Percentiles rank a stretch among this genome's conserved stretches.
These are phyloP conservation scores for Phycomyces nitens DNA, from an alignment of 192 early-diverging fungal species.

Conservation along the genomic window DNA sequence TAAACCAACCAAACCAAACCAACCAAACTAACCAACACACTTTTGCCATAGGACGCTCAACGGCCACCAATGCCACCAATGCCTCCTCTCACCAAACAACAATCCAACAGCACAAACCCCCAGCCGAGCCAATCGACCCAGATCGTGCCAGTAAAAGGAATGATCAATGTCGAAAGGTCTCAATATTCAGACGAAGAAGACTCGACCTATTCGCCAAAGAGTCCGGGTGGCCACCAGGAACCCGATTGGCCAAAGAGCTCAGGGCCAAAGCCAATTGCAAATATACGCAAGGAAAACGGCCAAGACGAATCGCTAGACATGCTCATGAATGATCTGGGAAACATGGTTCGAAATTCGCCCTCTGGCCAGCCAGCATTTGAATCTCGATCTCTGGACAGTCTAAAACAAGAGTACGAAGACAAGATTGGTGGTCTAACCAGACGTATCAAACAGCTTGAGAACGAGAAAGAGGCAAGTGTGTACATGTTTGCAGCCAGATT, in stretches of 20 bases:
- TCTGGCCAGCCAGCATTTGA: too few relatives aligned
- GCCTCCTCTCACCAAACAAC: conserved; percentile 9
- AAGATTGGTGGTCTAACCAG: conserved; percentile 57
- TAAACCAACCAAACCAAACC: not conserved
- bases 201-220: not conserved
- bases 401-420: conserved; percentile 59
- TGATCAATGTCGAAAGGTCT: conserved; percentile 18
- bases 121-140: conserved; percentile 25
- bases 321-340: not conserved
- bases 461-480: conserved; percentile 24
- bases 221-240: conserved; percentile 2
- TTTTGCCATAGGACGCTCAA: conserved; percentile 9
- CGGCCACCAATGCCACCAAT: conserved; percentile 17
- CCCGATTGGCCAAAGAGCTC: not conserved
- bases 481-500: too few relatives aligned
- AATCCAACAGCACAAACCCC: not conserved
- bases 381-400: not conserved
- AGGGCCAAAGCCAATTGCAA: not conserved
- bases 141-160: conserved; percentile 24
- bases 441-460: conserved; percentile 64
- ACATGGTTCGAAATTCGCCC: not conserved
- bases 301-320: not conserved
- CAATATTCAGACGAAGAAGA: not conserved
- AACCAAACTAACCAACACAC: too few relatives aligned
- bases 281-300: not conserved